These are phyloP conservation scores for Malus sieversii DNA, from an alignment of 306 rosid species.

Conservation along the genomic window DNA sequence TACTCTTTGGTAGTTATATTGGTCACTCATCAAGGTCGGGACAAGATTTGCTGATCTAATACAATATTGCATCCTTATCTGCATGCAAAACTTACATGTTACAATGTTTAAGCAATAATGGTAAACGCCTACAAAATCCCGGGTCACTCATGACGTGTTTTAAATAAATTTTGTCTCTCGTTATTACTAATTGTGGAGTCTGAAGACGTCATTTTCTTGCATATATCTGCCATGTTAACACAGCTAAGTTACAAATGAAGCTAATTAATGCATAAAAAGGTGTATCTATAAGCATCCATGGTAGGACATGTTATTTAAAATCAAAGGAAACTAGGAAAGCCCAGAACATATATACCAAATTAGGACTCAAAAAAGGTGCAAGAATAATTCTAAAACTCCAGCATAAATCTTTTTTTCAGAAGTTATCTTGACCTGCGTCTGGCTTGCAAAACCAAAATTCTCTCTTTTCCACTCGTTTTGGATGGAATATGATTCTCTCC, in stretches of 20 bases:
- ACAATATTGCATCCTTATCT: background rate
- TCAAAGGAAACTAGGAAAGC: background rate
- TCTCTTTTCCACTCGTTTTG: background rate
- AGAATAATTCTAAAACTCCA: too few relatives aligned
- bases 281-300: background rate
- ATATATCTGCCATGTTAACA: background rate
- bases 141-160: background rate
- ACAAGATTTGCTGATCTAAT: background rate
- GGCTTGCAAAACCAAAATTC: background rate
- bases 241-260: too few relatives aligned
- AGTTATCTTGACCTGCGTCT: background rate
- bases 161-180: background rate
- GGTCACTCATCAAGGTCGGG: background rate
- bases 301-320: background rate
- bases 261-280: background rate
- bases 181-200: background rate
- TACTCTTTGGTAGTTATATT: background rate
- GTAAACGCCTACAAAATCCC: background rate
- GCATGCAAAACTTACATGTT: background rate
- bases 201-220: background rate
- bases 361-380: too few relatives aligned
- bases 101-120: too few relatives aligned
- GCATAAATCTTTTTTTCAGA: too few relatives aligned
- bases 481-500: too few relatives aligned
- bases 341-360: background rate